These are phyloP conservation scores for Areca catechu DNA, from an alignment of 176 grass and related monocot genomes.

Conservation along the genomic window DNA sequence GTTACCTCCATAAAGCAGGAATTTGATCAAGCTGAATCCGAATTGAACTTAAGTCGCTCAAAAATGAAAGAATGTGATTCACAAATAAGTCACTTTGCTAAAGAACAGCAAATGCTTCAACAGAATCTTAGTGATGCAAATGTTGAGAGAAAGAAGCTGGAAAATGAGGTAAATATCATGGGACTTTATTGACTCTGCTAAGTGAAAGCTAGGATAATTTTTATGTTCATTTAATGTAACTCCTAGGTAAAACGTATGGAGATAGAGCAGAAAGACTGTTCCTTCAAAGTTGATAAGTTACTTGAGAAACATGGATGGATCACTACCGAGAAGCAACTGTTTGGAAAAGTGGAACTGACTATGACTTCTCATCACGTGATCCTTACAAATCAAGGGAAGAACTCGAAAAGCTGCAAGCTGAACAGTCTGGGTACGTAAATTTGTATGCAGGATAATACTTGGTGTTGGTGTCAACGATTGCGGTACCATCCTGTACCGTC, in stretches of 20 bases:
- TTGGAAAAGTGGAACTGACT: slow-evolving; percentile 84
- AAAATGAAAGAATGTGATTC: slow-evolving; percentile 92
- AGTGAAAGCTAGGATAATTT: slow-evolving; percentile 4
- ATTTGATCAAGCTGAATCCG: slow-evolving; percentile 69
- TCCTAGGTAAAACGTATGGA: slow-evolving; percentile 91
- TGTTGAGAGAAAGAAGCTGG: slow-evolving; percentile 87
- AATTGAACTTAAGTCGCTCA: slow-evolving; percentile 51
- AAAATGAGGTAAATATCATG: slow-evolving; percentile 72
- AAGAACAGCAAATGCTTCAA: slow-evolving; percentile 71
- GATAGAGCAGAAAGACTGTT: slow-evolving; percentile 92
- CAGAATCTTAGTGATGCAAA: slow-evolving; percentile 62
- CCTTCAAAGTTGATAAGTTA: slow-evolving; percentile 73
- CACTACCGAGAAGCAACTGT: slow-evolving; percentile 84
- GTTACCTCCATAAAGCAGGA: slow-evolving; percentile 60
- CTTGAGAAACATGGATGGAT: slow-evolving; percentile 89
- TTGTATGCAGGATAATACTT: no score
- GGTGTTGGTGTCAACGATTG: no score
- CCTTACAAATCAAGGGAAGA: slow-evolving; percentile 60
- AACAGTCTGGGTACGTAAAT: slow-evolving; percentile 62
- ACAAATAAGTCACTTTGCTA: slow-evolving; percentile 54
- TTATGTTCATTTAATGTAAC: background rate
- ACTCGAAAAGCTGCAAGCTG: slow-evolving; percentile 64
- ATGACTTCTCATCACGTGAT: slow-evolving; percentile 72
- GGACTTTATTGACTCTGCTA: slow-evolving; percentile 12
- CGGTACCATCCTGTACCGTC: no score